phyloP scores from a whole-genome alignment of 78 protist species.

The Dictyostelium capitatum region DNA sequence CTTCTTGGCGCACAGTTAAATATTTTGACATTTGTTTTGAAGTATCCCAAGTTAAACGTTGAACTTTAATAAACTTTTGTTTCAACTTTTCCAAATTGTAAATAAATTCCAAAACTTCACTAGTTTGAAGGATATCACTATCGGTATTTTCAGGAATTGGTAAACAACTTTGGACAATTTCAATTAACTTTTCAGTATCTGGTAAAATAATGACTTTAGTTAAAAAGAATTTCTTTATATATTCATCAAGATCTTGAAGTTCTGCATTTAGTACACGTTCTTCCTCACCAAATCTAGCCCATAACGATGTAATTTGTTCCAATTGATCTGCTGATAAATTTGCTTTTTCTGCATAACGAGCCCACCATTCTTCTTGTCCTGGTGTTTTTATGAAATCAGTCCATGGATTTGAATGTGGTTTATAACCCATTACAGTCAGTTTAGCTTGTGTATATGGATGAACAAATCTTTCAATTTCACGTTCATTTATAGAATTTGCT shows the following conservation, averaged over 20 bases:
- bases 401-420: slow-evolving; percentile 73
- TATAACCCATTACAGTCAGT: slow-evolving; percentile 55
- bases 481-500: slow-evolving; percentile 45
- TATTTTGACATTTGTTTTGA: slow-evolving; percentile 43
- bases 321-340: slow-evolving; percentile 40
- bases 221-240: slow-evolving; percentile 56
- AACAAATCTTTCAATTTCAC: slow-evolving; percentile 74
- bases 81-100: slow-evolving; percentile 66
- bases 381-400: slow-evolving; percentile 53
- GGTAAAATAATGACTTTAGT: slow-evolving; percentile 47
- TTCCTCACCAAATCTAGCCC: slow-evolving; percentile 43
- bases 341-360: slow-evolving; percentile 47
- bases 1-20: slow-evolving; percentile 61
- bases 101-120: slow-evolving; percentile 63
- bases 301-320: slow-evolving; percentile 33
- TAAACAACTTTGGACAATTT: neutral
- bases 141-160: slow-evolving; percentile 53
- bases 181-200: slow-evolving; percentile 17
- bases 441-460: slow-evolving; percentile 78
- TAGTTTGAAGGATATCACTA: slow-evolving; percentile 20
- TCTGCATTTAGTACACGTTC: slow-evolving; percentile 32
- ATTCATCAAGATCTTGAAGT: slow-evolving; percentile 46
- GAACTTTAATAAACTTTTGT: slow-evolving; percentile 59
- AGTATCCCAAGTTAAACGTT: slow-evolving; percentile 55
- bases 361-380: slow-evolving; percentile 64